phyloP scores from a whole-genome alignment of 176 grass and related monocot genomes.

The Zea luxurians region DNA sequence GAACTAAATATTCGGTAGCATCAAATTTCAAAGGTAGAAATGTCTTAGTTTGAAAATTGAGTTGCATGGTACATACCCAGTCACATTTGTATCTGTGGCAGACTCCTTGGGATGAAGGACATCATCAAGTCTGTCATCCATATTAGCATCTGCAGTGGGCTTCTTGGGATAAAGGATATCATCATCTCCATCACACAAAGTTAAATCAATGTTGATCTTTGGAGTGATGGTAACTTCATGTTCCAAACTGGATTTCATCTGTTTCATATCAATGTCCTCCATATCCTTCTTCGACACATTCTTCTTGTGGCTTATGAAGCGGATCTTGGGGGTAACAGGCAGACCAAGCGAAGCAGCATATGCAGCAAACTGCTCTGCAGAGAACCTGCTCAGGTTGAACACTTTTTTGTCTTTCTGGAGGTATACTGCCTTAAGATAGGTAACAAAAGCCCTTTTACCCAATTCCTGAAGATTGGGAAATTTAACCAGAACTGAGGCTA shows the following conservation, averaged over 20 bases:
- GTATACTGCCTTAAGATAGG: slow-evolving; percentile 78
- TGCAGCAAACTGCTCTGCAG: slow-evolving; percentile 67
- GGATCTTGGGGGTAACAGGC: slow-evolving; percentile 61
- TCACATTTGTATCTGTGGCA: slow-evolving; percentile 25
- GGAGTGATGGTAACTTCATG: slow-evolving; percentile 37
- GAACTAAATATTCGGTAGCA: not conserved
- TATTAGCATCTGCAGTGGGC: slow-evolving; percentile 24
- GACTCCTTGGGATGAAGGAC: slow-evolving; percentile 59
- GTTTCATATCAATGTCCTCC: slow-evolving; percentile 22
- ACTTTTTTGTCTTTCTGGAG: slow-evolving; percentile 47
- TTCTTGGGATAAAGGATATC: slow-evolving; percentile 75
- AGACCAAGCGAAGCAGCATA: slow-evolving; percentile 85
- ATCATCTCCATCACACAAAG: slow-evolving; percentile 45
- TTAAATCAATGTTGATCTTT: slow-evolving; percentile 21
- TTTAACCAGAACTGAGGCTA: slow-evolving; percentile 76
- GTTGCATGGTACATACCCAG: slow-evolving; percentile 43
- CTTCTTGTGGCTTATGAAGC: slow-evolving; percentile 64
- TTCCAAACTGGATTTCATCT: slow-evolving; percentile 25
- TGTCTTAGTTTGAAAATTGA: not conserved
- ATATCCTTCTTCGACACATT: slow-evolving; percentile 34
- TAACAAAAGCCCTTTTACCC: slow-evolving; percentile 83
- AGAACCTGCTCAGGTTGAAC: slow-evolving; percentile 73
- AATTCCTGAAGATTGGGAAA: slow-evolving; percentile 71
- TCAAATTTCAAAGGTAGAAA: slow-evolving; percentile 28
- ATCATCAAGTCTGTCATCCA: slow-evolving; percentile 40